Base-by-base conservation (phyloP, 352 stramenopile species). In the Phytophthora pistaciae region DNA sequence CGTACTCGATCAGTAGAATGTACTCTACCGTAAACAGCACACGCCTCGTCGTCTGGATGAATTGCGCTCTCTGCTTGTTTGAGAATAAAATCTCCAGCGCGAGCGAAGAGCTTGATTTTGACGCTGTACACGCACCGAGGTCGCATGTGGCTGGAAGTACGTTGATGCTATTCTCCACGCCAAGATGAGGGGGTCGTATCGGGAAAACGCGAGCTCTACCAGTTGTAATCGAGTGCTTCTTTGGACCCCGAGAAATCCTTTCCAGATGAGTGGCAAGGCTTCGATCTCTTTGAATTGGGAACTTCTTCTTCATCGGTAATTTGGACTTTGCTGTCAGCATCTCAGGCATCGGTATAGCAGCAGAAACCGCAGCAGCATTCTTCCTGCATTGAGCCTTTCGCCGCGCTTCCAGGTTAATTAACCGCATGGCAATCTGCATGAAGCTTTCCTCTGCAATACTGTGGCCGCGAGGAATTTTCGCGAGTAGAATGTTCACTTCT, bases 1-100 rank as follows among this genome's bases (percentile, higher is more conserved):
- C 42, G 42, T 49, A 49, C 42, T 49, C 42, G 14, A 49, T 49
- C 11, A 23, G 25, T 64, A 54, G 18, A 54, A 21, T 38, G 25
- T 56, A 38, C 3, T 57, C 23, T 57, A 80, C 70, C 29, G 48
- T 80, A 80, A 18, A 84, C 60, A 20, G 65, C 14, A 49, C 16
- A n/a, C 42, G 18, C 18, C 3, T 49, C 7, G 42, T 49, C 16
- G 42, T 49, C n/a, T 49, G 16, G 9, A 23, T 49, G 16, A 49
- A 49, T 11, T 13, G 7, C 7, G 16, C 11, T 21, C 40, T 48
- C 11, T 49, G 42, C 42, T 49, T 49, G 16, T 7, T 49, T 10
- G 42, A 49, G 16, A 49, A 49, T 21, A 49, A 20, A 49, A 49
- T 20, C 13, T 49, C 42, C 42, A 49, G 42, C 20, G 42, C 42